Percentiles rank a stretch among this genome's conserved stretches.
Evolutionary conservation across 2,329 filamentous ascomycete species (phyloP).

Genomic region (Aspergillus tanneri): DNA sequence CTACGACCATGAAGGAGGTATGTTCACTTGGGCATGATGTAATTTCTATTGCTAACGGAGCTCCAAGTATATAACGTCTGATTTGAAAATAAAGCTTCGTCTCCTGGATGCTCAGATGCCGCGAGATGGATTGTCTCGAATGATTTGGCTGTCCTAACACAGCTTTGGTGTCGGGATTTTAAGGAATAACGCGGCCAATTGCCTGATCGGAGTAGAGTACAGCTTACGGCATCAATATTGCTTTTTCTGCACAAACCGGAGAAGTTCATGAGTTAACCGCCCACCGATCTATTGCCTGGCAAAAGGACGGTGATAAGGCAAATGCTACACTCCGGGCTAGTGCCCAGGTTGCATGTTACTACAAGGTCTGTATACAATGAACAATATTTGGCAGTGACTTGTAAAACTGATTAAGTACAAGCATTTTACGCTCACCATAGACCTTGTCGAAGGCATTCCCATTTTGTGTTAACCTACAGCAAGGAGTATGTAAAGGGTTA

Average conservation of each 20-base stretch:
- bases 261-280: slow-evolving; percentile 16
- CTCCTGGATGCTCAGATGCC: slow-evolving; percentile 11
- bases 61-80: background rate
- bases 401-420: slow-evolving; percentile 5
- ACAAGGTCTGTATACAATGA: slow-evolving; percentile 11
- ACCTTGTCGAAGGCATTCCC: background rate
- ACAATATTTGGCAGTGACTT: background rate
- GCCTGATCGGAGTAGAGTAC: slow-evolving; percentile 12
- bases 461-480: slow-evolving; percentile 20
- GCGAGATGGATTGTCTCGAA: slow-evolving; percentile 15
- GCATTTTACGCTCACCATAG: slow-evolving; percentile 16
- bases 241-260: slow-evolving; percentile 10
- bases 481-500: slow-evolving; percentile 17
- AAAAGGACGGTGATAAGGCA: slow-evolving; percentile 1
- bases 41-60: background rate
- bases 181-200: slow-evolving; percentile 12
- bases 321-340: background rate
- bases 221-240: slow-evolving; percentile 11
- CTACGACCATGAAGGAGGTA: slow-evolving; percentile 1
- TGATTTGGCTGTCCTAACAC: slow-evolving; percentile 15
- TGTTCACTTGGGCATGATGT: background rate
- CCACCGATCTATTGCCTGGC: background rate
- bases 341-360: slow-evolving; percentile 12
- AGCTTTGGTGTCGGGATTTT: slow-evolving; percentile 16
- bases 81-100: slow-evolving; percentile 1